phyloP scores from a whole-genome alignment of 257 asterid genomes.

The Linderniella brevidens region DNA sequence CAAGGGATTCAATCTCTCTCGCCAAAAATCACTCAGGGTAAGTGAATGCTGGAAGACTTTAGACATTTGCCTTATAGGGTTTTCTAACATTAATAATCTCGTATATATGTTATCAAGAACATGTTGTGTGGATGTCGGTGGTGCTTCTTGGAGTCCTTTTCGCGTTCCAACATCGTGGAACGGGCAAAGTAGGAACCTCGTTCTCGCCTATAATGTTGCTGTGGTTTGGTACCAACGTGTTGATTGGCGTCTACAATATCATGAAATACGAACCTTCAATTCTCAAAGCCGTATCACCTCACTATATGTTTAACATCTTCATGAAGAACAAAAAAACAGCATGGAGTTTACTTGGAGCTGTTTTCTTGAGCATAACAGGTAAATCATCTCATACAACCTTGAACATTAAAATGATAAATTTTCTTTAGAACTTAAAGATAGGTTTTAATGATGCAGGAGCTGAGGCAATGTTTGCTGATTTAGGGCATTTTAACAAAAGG shows the following conservation, averaged over 20 bases:
- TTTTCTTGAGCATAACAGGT: too few species aligned
- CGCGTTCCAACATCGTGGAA: slow-evolving; percentile 45
- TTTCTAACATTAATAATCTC: neutral
- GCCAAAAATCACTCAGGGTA: slow-evolving; percentile 51
- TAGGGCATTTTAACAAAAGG: too few species aligned
- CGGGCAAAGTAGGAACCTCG: slow-evolving; percentile 46
- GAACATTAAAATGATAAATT: too few species aligned
- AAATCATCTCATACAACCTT: too few species aligned
- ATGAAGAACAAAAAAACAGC: slow-evolving; percentile 27
- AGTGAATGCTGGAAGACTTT: neutral
- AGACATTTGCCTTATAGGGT: neutral
- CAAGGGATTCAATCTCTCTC: slow-evolving; percentile 65
- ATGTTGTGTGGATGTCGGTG: slow-evolving; percentile 45
- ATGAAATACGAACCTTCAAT: slow-evolving; percentile 22
- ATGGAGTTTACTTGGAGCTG: too few species aligned
- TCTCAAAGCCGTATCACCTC: slow-evolving; percentile 45
- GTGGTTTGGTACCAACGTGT: slow-evolving; percentile 44
- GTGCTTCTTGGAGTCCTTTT: slow-evolving; percentile 33
- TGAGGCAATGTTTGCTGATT: too few species aligned
- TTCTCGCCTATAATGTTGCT: slow-evolving; percentile 54
- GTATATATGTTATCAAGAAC: slow-evolving; percentile 15
- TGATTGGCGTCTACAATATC: slow-evolving; percentile 45
- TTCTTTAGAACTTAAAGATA: too few species aligned
- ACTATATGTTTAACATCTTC: slow-evolving; percentile 29
- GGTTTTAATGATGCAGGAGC: too few species aligned